A percentile compares a stretch with the other conserved stretches of the same genome.
Conservation (phyloP, 257 asterid genomes). For the Verbena officinalis region DNA sequence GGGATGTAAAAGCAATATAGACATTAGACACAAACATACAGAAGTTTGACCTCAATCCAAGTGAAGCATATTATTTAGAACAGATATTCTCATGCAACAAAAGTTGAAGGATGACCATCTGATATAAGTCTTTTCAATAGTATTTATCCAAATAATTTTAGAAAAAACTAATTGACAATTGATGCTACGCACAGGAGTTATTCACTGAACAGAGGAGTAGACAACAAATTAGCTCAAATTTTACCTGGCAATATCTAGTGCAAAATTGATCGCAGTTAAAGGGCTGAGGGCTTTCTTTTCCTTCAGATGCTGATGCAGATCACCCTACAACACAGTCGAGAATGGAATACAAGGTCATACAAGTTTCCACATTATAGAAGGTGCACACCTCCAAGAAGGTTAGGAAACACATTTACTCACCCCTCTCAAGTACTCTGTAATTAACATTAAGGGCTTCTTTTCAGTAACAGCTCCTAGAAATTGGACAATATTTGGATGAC, state of each 20-base stretch:
- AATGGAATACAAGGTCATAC: slow-evolving; percentile 16
- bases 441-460: slow-evolving; percentile 91
- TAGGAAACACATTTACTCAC: slow-evolving; percentile 48
- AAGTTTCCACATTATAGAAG: not conserved
- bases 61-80: not conserved
- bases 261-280: slow-evolving; percentile 75
- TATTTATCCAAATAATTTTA: slow-evolving; percentile 5
- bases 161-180: slow-evolving; percentile 14
- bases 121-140: slow-evolving; percentile 2
- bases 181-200: slow-evolving; percentile 17
- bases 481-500: slow-evolving; percentile 98
- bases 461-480: slow-evolving; percentile 97
- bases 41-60: not conserved
- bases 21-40: not conserved
- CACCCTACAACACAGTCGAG: slow-evolving; percentile 62
- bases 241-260: slow-evolving; percentile 96
- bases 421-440: slow-evolving; percentile 96
- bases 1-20: not conserved
- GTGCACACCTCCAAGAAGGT: slow-evolving; percentile 12
- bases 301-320: slow-evolving; percentile 93
- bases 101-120: slow-evolving; percentile 10
- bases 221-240: slow-evolving; percentile 7
- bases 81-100: slow-evolving; percentile 12
- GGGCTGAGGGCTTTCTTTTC: slow-evolving; percentile 89
- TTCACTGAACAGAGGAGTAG: no score